Evolutionary conservation across 108 stramenopile species (phyloP), one percentile per base, ranked within the genome.

Genomic region (Nitzschia inconspicua): DNA sequence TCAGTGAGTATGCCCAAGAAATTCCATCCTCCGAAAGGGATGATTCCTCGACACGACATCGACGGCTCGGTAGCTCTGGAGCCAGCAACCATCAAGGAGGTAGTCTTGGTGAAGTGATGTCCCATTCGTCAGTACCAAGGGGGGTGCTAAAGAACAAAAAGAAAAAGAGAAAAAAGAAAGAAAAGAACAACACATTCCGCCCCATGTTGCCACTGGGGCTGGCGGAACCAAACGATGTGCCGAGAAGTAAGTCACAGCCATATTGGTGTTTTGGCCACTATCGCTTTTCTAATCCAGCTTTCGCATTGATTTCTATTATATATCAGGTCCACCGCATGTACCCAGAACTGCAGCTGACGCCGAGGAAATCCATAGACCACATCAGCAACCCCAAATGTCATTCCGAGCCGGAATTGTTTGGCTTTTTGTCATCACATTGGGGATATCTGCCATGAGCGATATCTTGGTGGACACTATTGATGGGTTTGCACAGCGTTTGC

Each of bases 391-490:
- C 2, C 46, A 53, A 57, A 89, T 96, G 63, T 74, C 88, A 3
- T 88, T 94, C 57, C 58, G 85, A 40, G 70, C 75, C 16, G 93
- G 93, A 9, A 51, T 96, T 23, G 31, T 88, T 6, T 97, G 98
- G 91, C 76, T 98, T 0, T 86, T 85, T 48, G 68, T 92, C 28
- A 88, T 97, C 36, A 96, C 96, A 19, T 41, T 87, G 2, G 67
- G 89, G 20, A 92, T 97, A 32, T 89, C 93, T 3, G 76, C 90
- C 30, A 80, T 97, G 70, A 94, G 92, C 40, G 93, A 97, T 66
- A 90, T 95, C 25, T 59, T 98, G 28, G 96, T 97, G 5, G 88
- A 89, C 27, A 91, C 96, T 2, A 97, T 98, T 60, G 95, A 97
- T 59, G 95, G 93, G 28, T 96, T 96, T 66, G 92, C 96, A 4